Evolutionary conservation across 2,329 filamentous ascomycete species (phyloP), one percentile per base, ranked within the genome.

Genomic region (Ambrosiella cleistominuta): DNA sequence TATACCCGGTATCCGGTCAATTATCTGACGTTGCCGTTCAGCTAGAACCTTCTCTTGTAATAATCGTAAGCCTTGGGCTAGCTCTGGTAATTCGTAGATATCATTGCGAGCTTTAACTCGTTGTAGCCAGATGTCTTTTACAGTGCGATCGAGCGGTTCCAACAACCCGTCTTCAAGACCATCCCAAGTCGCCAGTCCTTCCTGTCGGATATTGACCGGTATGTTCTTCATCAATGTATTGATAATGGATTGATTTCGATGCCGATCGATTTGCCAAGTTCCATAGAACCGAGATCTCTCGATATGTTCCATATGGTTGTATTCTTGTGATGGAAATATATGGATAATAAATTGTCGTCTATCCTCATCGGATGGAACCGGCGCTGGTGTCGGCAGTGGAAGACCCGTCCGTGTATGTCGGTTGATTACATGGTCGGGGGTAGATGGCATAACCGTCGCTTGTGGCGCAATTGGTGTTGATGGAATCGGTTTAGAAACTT

Each of bases 101-200:
- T 45, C 47, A 3, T 51, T 49, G 17, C 51, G 53, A 8, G 57
- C 50, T 40, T 19, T 47, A 39, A 57, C 39, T 19, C 42, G 52
- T 35, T 15, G 15, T 2, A 45, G 15, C 40, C 53, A 59, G 19
- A 57, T 62, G n/a, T 37, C 50, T 49, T 44, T 53, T 9, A 51
- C 56, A 8, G 57, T 47, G 5, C 38, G 37, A 4, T 49, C 57
- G 27, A 11, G 12, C 9, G 52, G 60, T 15, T 62, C 62, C 47
- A 63, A 62, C 36, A 63, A 61, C 50, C 62, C 57, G 61, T 64
- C 63, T 7, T 65, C 64, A 19, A 64, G 64, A 8, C 63, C 63
- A 54, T 68, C 67, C 75, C 75, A 78, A 62, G 76, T 71, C 27
- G 67, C 67, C 38, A 77, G 65, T 3, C 72, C 74, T 7, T 66